phyloP scores from a whole-genome alignment of 176 grass and related monocot genomes.

The Metroxylon sagu region DNA sequence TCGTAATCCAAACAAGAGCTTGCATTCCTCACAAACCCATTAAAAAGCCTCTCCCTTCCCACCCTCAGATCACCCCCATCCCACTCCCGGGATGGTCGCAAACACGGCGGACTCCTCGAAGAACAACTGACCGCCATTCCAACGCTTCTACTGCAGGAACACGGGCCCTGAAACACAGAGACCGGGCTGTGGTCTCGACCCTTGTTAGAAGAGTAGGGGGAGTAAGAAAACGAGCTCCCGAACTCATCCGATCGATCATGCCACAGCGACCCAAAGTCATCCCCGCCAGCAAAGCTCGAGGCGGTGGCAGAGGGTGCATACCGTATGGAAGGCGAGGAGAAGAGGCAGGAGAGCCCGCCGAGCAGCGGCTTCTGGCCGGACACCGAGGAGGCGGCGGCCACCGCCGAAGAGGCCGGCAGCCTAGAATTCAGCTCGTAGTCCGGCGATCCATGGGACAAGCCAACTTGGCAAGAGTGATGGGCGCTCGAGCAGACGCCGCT shows the following conservation, averaged over 20 bases:
- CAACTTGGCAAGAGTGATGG: background rate
- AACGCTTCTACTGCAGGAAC: background rate
- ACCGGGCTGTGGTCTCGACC: background rate
- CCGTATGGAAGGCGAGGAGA: constrained; percentile 5
- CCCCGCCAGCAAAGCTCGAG: background rate
- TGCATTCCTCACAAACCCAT: constrained; percentile 9
- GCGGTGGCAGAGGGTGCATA: background rate
- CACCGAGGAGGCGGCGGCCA: background rate
- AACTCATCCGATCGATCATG: constrained; percentile 9
- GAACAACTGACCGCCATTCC: background rate
- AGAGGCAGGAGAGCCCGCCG: constrained; percentile 13
- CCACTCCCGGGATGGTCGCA: background rate
- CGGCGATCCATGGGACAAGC: background rate
- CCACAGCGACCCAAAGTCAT: background rate
- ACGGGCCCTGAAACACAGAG: background rate
- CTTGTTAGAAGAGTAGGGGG: constrained; percentile 1
- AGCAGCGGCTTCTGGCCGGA: background rate
- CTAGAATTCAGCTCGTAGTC: constrained; percentile 12
- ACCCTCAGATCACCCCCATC: background rate
- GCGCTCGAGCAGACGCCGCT: constrained; percentile 6
- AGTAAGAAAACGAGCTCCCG: constrained; percentile 9
- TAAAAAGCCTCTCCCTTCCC: constrained; percentile 13
- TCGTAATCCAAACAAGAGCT: constrained; percentile 10
- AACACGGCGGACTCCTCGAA: constrained; percentile 11
- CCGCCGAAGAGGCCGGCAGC: background rate